Evolutionary conservation across 2,329 filamentous ascomycete genomes (phyloP), one percentile per base, ranked within the genome.

Genomic region (Colletotrichum sp.): DNA sequence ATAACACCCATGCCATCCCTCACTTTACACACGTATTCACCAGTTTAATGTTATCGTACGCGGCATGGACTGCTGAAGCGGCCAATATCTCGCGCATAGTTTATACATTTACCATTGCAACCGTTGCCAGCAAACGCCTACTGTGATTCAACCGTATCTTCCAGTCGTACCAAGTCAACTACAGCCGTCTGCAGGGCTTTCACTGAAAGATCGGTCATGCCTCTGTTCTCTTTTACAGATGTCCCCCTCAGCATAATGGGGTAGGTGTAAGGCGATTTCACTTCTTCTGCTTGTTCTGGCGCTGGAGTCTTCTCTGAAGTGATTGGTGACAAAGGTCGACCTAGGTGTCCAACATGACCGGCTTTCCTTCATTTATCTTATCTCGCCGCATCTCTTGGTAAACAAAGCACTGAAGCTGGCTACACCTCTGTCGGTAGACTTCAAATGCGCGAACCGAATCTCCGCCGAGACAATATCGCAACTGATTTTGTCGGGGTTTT

Each of bases 41-140:
- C 55, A 68, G 55, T 68, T 68, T 75, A 75, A 73, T 75, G 64
- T 75, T 73, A 75, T 52, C 26, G 6, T 36, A 38, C 55, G 30
- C 16, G 24, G 26, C 24, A 18, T 43, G n/a, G 61, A 32, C 55
- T 43, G 61, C 58, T 21, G 18, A 55, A 48, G 38, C 24, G 34
- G 67, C 30, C 60, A 60, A 52, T 38, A 21, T 18, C 16, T 43
- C 66, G 32, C 21, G 15, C 24, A 38, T 55, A 36, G 52, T 30
- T 58, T 16, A 60, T 58, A 68, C 52, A 65, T 38, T 15, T 48
- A 24, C 61, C 21, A 21, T 43, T 12, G 16, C n/a, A 64, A 64
- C 32, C 60, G 24, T n/a, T n/a, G 60, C 9, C 15, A 26, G n/a
- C 10, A 12, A 36, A 7, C 2, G 9, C 32, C 12, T 38, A 34